phyloP scores from a whole-genome alignment of 805 yeast species.

The Sugiyamaella smithiae region DNA sequence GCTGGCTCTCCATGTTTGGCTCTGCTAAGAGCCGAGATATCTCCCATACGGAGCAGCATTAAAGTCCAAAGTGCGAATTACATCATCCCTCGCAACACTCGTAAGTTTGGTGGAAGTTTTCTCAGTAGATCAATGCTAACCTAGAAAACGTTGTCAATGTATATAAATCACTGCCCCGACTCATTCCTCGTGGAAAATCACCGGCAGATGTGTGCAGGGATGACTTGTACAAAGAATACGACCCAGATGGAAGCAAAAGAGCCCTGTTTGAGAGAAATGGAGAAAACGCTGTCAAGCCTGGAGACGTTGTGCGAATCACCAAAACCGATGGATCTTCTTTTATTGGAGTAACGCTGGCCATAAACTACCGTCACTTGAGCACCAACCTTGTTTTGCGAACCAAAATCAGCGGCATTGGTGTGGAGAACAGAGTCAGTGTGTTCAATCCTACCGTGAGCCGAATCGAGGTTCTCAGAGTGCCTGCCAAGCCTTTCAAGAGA shows the following conservation, averaged over 20 bases:
- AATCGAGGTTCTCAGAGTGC: conserved; percentile 75
- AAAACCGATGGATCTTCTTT: conserved; percentile 60
- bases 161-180: conserved; percentile 34
- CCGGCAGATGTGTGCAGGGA: conserved; percentile 46
- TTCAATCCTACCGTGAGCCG: conserved; percentile 75
- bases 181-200: conserved; percentile 30
- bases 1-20: too few relatives aligned
- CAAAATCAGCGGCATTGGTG: conserved; percentile 77
- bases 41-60: too few relatives aligned
- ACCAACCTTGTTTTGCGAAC: conserved; percentile 80
- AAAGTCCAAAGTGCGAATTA: conserved; percentile 1
- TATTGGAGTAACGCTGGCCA: conserved; percentile 74
- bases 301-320: conserved; percentile 75
- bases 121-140: neutral
- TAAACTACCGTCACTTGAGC: conserved; percentile 68
- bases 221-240: conserved; percentile 57
- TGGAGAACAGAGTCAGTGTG: conserved; percentile 76
- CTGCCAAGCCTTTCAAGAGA: conserved; percentile 67
- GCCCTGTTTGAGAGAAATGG: conserved; percentile 48
- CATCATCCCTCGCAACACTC: conserved; percentile 1
- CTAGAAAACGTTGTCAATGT: conserved; percentile 33
- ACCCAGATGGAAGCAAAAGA: conserved; percentile 68
- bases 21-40: too few relatives aligned
- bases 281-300: conserved; percentile 61
- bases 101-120: neutral